phyloP scores from a whole-genome alignment of 1,284 basidiomycete genomes.

The Ceratobasidium papillatum region DNA sequence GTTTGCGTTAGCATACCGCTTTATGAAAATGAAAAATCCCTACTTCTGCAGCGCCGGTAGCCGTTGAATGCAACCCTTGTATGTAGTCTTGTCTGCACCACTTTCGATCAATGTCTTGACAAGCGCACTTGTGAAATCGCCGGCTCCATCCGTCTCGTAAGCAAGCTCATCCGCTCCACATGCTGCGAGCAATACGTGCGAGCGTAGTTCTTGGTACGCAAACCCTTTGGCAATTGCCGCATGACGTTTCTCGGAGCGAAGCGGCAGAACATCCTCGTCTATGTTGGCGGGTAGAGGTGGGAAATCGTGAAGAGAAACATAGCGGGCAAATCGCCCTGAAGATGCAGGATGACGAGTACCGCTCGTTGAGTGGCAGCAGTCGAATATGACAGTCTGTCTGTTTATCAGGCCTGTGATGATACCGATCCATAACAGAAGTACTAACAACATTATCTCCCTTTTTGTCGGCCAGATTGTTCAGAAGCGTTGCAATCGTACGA shows the following conservation, averaged over 20 bases:
- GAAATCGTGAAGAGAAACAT: neutral
- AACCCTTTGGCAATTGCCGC: neutral
- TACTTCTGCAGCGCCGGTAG: neutral
- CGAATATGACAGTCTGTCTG: conserved; percentile 25
- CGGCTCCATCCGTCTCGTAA: conserved; percentile 14
- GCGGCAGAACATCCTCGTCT: conserved; percentile 1
- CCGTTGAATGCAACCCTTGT: conserved; percentile 23
- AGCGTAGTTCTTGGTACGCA: neutral
- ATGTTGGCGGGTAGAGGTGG: neutral
- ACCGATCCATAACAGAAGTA: neutral
- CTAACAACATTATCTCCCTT: conserved; percentile 37
- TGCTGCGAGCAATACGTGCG: conserved; percentile 22
- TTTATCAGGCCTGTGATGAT: neutral
- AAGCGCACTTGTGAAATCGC: conserved; percentile 16
- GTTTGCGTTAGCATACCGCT: neutral
- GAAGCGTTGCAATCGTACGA: conserved; percentile 11
- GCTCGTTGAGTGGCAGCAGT: conserved; percentile 15
- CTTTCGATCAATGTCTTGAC: neutral
- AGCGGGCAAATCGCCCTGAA: neutral
- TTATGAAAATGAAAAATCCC: neutral
- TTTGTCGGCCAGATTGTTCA: neutral
- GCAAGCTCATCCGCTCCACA: conserved; percentile 12
- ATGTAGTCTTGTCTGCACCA: conserved; percentile 16
- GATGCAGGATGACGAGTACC: neutral
- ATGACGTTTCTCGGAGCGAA: neutral